Base-by-base conservation (phyloP, 2,329 filamentous ascomycete genomes). In the Periconia sp. region DNA sequence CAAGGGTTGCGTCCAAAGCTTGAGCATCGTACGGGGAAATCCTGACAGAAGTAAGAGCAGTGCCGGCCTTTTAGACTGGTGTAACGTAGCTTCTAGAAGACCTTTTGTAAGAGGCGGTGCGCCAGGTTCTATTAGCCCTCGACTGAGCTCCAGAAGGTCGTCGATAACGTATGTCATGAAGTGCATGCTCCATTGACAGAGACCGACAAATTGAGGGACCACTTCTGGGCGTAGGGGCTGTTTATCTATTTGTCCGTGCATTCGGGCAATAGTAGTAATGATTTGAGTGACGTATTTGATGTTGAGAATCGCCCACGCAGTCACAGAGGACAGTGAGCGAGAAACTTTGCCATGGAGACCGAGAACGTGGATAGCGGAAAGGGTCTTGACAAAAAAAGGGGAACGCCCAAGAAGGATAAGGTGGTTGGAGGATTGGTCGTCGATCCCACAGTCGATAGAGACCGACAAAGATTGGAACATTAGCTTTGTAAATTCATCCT, bases 401-500 rank as follows among this genome's bases (percentile, higher is more conserved):
- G 54, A 86, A 81, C 68, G 74, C 45, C 69, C 68, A 9, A 74
- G 61, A 0, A 73, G 49, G 62, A 74, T 60, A 63, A 74, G 60
- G 35, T 72, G 63, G 30, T 72, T 69, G 44, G 61, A 63, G 58
- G 55, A 93, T 87, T 61, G 89, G 1, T 84, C 78, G 55, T 96
- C 90, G 46, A 90, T 83, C 0, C 91, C 89, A 67, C 92, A 95
- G 74, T 97, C 93, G 45, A 92, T 84, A 47, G 87, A 85, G 1
- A 74, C 64, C 43, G 66, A 64, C 5, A 75, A 60, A 1, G 64
- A 66, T 31, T 80, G 82, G 53, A 83, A 82, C n/a, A 85, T 82
- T 20, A 89, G 82, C 10, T 87, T 85, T 31, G 93, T 75, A 35
- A 95, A 80, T 11, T 69, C 59, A 18, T 61, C 54, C 50, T 64